Base-by-base conservation (phyloP, 495 filamentous ascomycete genomes). In the Penicillium nucicola region DNA sequence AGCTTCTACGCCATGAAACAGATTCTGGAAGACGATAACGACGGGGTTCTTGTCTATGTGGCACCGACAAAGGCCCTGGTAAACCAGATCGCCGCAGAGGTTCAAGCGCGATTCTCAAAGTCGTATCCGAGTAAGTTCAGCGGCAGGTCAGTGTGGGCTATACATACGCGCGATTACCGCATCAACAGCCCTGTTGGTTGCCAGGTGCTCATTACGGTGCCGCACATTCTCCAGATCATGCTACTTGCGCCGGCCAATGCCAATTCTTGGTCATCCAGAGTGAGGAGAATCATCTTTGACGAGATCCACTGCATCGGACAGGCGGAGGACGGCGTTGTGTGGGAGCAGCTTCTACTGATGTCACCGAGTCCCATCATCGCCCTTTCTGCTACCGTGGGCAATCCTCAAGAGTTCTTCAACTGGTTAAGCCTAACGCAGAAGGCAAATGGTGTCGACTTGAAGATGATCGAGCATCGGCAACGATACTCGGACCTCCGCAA, bases 281-380 rank as follows among this genome's bases (percentile, higher is more conserved):
- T 92, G 4, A 84, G 78, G 47, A 74, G 85, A 12, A 90, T 92
- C 57, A 91, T 91, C 31, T 90, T 90, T 48, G 88, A 92, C 53
- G 88, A 91, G 66, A 80, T 91, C n/a, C 88, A 92, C 62, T 88
- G 77, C 13, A 90, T 91, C 46, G 86, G 87, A 0, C 83, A 90
- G 62, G 78, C 83, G 2, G 83, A 90, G 14, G 88, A 92, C 58
- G 87, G 88, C 43, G 68, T 90, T 10, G 74, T 92, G 1, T 92
- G 87, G 88, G 88, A 92, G 54, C 88, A 92, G 56, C 72, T 92
- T 8, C 70, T 91, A 11, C 76, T 91, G 1, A 68, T 89, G 22
- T 76, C 87, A 0, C 85, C 87, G 8, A 90, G 87, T 55, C 88
- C 85, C 0, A 89, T 92, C 40, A 85, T 92, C 50, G 87, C 88